Base-by-base conservation (phyloP, 2,329 filamentous ascomycete genomes). In the Aspergillus hiratsukae region DNA sequence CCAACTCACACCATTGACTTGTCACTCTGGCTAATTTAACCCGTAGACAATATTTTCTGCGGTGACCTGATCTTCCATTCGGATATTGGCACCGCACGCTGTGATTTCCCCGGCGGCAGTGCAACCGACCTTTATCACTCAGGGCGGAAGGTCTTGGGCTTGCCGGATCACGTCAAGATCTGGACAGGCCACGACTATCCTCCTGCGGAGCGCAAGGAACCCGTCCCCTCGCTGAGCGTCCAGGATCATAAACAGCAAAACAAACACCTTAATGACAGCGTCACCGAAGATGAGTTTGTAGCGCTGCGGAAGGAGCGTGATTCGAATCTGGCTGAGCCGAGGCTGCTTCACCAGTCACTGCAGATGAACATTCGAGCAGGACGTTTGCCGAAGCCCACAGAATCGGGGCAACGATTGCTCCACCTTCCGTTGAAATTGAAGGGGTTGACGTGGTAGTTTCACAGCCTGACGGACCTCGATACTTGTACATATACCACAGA, bases 181-280 rank as follows among this genome's bases (percentile, higher is more conserved):
- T 84, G 80, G 76, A 79, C 77, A 0, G 81, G 81, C 0, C 82
- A 84, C 55, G 82, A 84, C 60, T 84, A 84, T 56, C 80, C 81
- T 0, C 73, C 77, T 0, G 61, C 65, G 3, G 66, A 58, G 0
- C 71, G 78, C 3, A 55, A 56, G 0, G 66, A 59, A 0, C 75
- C 79, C 0, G 56, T 74, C 0, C 67, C 81, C 0, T 80, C 64
- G 29, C 69, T 77, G 59, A 82, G 70, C 0, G 80, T 83, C 0
- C 60, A 61, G 1, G 75, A 80, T 6, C 81, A 84, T 29, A 72
- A 64, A n/a, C 57, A 62, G 35, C 59, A 70, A 10, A 83, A 83
- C 57, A 79, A 76, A 56, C 81, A 83, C 59, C 63, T 83, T 2
- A 74, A 72, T 23, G 73, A 77, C 1, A 74, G 74, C 0, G 69